Base-by-base conservation (phyloP, 2,329 filamentous ascomycete species). In the Didymosphaeria variabile region DNA sequence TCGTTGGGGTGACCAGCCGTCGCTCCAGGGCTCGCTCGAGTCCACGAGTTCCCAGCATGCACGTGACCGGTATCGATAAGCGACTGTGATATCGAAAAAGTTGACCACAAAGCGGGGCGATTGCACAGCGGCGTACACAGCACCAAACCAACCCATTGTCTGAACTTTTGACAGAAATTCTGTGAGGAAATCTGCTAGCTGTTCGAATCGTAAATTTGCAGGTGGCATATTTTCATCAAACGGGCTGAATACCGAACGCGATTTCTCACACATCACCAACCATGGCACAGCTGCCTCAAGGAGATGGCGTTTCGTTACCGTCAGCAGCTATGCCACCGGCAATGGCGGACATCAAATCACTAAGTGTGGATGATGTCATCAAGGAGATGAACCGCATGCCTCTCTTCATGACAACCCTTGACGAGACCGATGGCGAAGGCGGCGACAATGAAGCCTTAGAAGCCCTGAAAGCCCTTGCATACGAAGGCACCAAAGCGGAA, bases 401-500 rank as follows among this genome's bases (percentile, higher is more conserved):
- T 7, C 86, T 99, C 40, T 99, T 99, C 84, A 99, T 99, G 95
- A 98, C 93, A 32, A 90, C 92, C 68, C 85, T 97, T 36, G 92
- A 87, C 60, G 85, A 87, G 61, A 85, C 84, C 13, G 84, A 84
- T 56, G 85, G 84, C 59, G 83, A 84, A 63, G 83, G 85, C 59
- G 85, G 92, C 70, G 91, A 96, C 66, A 97, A 97, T 73, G 84
- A 90, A 63, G 89, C 91, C 68, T 84, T 97, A 0, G 93, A 96
- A 70, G 96, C 95, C 0, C 85, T 99, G 62, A 91, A 92, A 75
- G 94, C 95, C 0, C 83, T 99, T 42, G 92, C 93, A 32, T 97
- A 97, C 76, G 95, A 99, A 81, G 96, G 95, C 21, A 94, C 93
- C 9, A 88, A 92, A 52, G 85, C 89, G 10, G 94, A 98, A 77